phyloP scores from a whole-genome alignment of 305 asterid genomes.

The Rubia peregrina region DNA sequence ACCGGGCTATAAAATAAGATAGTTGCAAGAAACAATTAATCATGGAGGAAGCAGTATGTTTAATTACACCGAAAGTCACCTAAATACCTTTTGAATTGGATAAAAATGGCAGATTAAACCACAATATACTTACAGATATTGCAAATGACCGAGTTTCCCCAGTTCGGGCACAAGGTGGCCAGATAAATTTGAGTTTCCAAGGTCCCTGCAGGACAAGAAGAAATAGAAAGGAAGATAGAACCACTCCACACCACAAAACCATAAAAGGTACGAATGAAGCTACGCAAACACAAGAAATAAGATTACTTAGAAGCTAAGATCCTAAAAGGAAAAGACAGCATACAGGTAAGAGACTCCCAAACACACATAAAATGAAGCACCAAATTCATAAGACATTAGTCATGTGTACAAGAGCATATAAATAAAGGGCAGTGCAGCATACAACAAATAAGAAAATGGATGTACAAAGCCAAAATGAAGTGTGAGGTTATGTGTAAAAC shows the following conservation, averaged over 20 bases:
- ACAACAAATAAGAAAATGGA: background rate
- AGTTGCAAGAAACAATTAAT: background rate
- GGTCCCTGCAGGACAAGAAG: constrained; percentile 55
- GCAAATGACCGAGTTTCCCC: constrained; percentile 84
- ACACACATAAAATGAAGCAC: background rate
- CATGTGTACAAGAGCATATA: background rate
- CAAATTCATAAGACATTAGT: background rate
- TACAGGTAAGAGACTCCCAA: background rate
- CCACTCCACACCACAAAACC: constrained; percentile 6
- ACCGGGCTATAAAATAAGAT: constrained; percentile 32
- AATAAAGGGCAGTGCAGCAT: background rate
- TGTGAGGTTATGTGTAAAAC: background rate
- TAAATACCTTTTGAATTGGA: constrained; percentile 9
- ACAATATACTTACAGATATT: constrained; percentile 64
- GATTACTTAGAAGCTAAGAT: background rate
- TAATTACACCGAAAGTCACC: constrained; percentile 2
- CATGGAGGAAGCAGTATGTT: background rate
- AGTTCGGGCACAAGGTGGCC: constrained; percentile 88
- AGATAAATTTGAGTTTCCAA: constrained; percentile 85
- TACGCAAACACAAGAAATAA: background rate
- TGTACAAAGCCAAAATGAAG: background rate
- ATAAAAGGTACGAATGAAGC: background rate
- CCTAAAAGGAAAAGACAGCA: background rate
- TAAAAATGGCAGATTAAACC: constrained; percentile 12
- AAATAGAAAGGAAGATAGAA: background rate